Conservation (phyloP, 2,329 filamentous ascomycete species). For the Lasiodiplodia sp. region DNA sequence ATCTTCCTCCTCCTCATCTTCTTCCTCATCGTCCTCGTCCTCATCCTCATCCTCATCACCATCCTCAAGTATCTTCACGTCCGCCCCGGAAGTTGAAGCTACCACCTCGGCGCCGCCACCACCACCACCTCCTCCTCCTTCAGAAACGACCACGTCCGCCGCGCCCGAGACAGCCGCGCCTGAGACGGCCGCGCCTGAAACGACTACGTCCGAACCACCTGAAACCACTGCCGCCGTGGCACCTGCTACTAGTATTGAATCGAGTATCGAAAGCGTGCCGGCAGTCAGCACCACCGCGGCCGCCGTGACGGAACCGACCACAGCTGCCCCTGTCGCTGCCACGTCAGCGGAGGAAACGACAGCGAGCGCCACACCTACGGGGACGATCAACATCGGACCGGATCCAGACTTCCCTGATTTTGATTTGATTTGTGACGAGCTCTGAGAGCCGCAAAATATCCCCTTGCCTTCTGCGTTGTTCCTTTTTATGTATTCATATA, state of each 20-base stretch:
- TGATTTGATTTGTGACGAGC: conserved; percentile 46
- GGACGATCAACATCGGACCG: conserved; percentile 45
- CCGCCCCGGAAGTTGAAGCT: conserved; percentile 5
- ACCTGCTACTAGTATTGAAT: neutral
- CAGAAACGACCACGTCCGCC: conserved; percentile 1
- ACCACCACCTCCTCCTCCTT: neutral
- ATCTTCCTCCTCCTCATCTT: conserved; percentile 2
- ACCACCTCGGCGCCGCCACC: conserved; percentile 13
- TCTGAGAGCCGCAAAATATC: conserved; percentile 7
- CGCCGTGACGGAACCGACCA: neutral
- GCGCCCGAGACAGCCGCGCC: neutral
- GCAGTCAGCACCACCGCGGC: neutral
- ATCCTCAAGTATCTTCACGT: neutral
- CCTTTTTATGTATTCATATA: neutral
- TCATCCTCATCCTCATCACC: neutral
- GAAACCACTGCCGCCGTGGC: conserved; percentile 12
- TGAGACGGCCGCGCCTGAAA: neutral
- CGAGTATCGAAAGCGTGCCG: neutral
- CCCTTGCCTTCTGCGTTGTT: neutral
- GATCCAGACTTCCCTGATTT: conserved; percentile 49
- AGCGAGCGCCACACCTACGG: conserved; percentile 32
- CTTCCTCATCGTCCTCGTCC: neutral
- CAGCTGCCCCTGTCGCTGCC: neutral
- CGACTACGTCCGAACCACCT: neutral
- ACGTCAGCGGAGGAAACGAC: conserved; percentile 10